Conservation (phyloP, 768 basidiomycete genomes). For the Strobilomyces confusus region DNA sequence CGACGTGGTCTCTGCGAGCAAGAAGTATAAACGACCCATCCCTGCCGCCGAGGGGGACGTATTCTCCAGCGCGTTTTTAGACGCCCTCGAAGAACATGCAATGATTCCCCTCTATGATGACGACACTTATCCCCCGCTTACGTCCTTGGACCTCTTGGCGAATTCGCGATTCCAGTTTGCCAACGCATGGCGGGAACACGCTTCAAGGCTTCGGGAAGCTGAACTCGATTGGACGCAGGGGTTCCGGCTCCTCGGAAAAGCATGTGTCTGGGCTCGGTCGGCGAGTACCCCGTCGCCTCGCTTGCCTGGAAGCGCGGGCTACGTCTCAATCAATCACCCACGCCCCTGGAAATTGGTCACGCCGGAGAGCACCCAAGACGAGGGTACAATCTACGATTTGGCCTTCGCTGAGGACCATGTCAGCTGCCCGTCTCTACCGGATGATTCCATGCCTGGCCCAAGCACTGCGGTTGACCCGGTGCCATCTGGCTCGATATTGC, state of each 20-base stretch:
- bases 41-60: neutral
- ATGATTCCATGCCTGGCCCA: neutral
- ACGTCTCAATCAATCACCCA: slow-evolving; percentile 5
- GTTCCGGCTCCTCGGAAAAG: neutral
- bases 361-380: neutral
- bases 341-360: slow-evolving; percentile 16
- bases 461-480: neutral
- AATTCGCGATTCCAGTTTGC: slow-evolving; percentile 27
- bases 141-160: slow-evolving; percentile 8
- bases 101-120: slow-evolving; percentile 15
- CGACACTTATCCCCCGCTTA: slow-evolving; percentile 17
- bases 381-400: neutral
- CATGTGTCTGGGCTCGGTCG: slow-evolving; percentile 3
- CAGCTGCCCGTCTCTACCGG: neutral
- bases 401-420: neutral
- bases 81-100: slow-evolving; percentile 8
- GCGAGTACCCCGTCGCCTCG: neutral
- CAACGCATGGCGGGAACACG: slow-evolving; percentile 15
- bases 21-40: neutral
- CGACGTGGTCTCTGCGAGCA: neutral
- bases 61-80: neutral
- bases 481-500: neutral
- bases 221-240: slow-evolving; percentile 5
- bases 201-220: slow-evolving; percentile 8
- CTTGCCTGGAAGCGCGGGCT: slow-evolving; percentile 5